These are phyloP conservation scores for Ophiostoma piceae DNA, from an alignment of 2,329 filamentous ascomycete species.

Conservation along the genomic window DNA sequence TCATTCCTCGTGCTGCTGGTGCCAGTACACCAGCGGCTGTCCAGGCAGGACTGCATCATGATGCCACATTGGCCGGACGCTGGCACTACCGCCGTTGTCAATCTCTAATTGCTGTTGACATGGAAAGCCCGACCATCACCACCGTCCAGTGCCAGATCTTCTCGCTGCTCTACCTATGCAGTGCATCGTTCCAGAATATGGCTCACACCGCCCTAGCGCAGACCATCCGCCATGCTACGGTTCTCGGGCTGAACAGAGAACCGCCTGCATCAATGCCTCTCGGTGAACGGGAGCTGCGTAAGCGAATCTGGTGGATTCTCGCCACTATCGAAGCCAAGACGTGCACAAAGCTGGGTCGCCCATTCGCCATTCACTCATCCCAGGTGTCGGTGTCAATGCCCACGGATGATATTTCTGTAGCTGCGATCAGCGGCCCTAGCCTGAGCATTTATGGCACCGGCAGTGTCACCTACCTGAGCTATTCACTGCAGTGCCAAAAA, in stretches of 20 bases:
- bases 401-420: conserved; percentile 29
- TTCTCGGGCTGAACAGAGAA: not conserved
- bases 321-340: conserved; percentile 46
- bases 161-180: conserved; percentile 43
- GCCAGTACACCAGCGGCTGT: not conserved
- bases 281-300: conserved; percentile 41
- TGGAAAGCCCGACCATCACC: conserved; percentile 44
- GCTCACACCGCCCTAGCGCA: conserved; percentile 38
- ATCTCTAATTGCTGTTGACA: conserved; percentile 39
- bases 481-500: not conserved
- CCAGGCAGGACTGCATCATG: conserved; percentile 24
- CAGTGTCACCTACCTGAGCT: conserved; percentile 2
- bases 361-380: conserved; percentile 36
- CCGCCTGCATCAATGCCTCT: conserved; percentile 33
- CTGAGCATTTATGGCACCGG: not conserved
- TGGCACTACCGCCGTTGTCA: conserved; percentile 46
- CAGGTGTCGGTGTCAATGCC: conserved; percentile 37
- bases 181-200: conserved; percentile 46
- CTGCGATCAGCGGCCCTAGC: not conserved
- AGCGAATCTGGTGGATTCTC: conserved; percentile 49
- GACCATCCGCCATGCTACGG: conserved; percentile 40
- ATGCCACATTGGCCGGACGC: conserved; percentile 41
- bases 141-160: conserved; percentile 47
- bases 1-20: conserved; percentile 27
- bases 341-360: conserved; percentile 44